Conservation (phyloP, 2,329 filamentous ascomycete genomes). For the Amesomyces nigricolor region DNA sequence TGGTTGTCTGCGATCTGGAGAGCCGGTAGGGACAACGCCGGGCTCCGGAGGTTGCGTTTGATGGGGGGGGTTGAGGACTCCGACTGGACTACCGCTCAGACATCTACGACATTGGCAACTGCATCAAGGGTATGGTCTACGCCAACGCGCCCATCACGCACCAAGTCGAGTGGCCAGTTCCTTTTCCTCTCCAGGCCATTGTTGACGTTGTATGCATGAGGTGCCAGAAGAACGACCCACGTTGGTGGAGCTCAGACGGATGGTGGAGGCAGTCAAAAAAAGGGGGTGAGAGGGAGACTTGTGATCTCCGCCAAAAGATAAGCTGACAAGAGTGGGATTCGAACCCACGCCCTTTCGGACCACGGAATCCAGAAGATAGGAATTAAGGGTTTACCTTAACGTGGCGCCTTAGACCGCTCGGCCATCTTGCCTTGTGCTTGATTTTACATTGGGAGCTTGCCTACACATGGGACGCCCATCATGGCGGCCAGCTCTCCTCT, state of each 20-base stretch:
- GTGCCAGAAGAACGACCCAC: conserved; percentile 2
- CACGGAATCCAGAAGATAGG: too few species aligned
- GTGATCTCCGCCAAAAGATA: too few species aligned
- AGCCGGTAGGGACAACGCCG: conserved; percentile 26
- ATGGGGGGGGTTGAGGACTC: conserved; percentile 13
- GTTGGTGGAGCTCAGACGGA: not conserved
- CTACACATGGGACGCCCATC: too few species aligned
- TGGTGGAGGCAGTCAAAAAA: not conserved
- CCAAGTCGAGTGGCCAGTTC: conserved; percentile 28
- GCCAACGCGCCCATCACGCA: conserved; percentile 27
- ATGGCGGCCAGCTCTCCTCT: too few species aligned
- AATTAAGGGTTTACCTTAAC: too few species aligned
- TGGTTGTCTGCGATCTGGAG: conserved; percentile 28
- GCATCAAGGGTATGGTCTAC: conserved; percentile 28
- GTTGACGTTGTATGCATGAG: conserved; percentile 17
- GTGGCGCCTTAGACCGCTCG: too few species aligned
- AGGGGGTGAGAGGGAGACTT: too few species aligned
- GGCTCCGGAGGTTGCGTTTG: conserved; percentile 25
- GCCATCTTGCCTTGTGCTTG: too few species aligned
- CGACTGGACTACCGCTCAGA: conserved; percentile 24
- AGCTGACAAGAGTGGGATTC: too few species aligned
- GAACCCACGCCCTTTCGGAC: too few species aligned
- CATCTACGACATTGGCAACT: conserved; percentile 27
- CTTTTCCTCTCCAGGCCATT: conserved; percentile 13
- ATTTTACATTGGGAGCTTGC: too few species aligned